Conservation (phyloP, 1,284 basidiomycete species). For the Marasmius tenuissimus region DNA sequence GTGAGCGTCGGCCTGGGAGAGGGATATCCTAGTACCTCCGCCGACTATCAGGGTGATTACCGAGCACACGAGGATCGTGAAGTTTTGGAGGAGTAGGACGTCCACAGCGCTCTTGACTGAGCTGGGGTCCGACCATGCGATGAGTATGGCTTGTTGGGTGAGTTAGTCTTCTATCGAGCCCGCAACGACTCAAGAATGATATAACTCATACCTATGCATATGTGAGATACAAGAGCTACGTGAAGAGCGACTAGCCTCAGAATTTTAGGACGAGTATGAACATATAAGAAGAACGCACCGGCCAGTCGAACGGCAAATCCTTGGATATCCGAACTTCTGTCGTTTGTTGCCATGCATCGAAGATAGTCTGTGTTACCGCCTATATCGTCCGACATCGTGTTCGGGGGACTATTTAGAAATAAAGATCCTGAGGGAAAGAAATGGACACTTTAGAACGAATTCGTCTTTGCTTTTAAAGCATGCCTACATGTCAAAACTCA, state of each 20-base stretch:
- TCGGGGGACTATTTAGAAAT: no score
- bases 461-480: no score
- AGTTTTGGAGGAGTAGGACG: constrained; percentile 16
- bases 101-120: constrained; percentile 4
- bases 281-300: neutral
- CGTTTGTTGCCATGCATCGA: neutral
- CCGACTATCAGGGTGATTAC: constrained; percentile 6
- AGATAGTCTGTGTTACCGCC: neutral
- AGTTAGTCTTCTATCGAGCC: neutral
- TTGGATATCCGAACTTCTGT: constrained; percentile 1
- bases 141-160: neutral
- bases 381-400: no score
- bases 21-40: neutral
- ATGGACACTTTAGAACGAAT: no score
- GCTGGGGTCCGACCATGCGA: constrained; percentile 6
- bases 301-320: neutral
- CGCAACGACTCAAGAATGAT: neutral
- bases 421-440: no score
- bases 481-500: no score
- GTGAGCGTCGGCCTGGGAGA: constrained; percentile 12
- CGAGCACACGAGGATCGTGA: constrained; percentile 8
- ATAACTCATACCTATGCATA: neutral
- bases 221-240: neutral
- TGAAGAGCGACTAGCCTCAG: neutral
- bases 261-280: neutral